phyloP scores from a whole-genome alignment of 176 grass and related monocot species.

The Eleusine coracana region DNA sequence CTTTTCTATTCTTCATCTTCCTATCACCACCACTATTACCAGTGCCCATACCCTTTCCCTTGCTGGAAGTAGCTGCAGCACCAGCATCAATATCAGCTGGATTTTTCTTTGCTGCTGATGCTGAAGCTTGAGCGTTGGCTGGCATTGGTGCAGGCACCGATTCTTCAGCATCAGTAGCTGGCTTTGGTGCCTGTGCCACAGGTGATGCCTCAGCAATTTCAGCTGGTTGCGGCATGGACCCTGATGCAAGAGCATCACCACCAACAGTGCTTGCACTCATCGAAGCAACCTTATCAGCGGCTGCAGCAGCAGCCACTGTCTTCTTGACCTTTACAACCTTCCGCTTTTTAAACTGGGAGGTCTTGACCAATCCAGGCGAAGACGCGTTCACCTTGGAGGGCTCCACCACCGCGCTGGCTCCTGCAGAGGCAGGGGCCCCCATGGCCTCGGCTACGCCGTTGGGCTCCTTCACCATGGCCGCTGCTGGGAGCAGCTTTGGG shows the following conservation, averaged over 20 bases:
- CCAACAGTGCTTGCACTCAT: neutral
- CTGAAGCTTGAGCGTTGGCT: slow-evolving; percentile 34
- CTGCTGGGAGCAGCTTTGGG: neutral
- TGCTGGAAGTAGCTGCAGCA: slow-evolving; percentile 17
- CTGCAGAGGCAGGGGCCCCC: neutral
- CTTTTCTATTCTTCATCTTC: slow-evolving; percentile 10
- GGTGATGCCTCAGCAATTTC: slow-evolving; percentile 28
- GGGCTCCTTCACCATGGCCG: slow-evolving; percentile 44
- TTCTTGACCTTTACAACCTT: slow-evolving; percentile 24
- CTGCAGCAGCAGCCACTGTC: neutral
- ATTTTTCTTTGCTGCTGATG: slow-evolving; percentile 15
- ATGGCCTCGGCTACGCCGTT: slow-evolving; percentile 4
- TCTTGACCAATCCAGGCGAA: slow-evolving; percentile 35
- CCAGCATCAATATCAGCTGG: slow-evolving; percentile 19
- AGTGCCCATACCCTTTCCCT: slow-evolving; percentile 41
- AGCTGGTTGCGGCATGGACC: neutral
- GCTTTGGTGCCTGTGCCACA: neutral
- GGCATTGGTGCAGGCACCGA: slow-evolving; percentile 16
- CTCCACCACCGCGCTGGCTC: neutral
- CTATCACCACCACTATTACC: slow-evolving; percentile 22
- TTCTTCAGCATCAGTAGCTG: slow-evolving; percentile 27
- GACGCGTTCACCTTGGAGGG: slow-evolving; percentile 25
- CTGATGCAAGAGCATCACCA: slow-evolving; percentile 20
- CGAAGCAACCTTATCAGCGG: neutral
- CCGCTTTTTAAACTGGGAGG: slow-evolving; percentile 29